Evolutionary conservation across 148 eudicot genomes (phyloP), one percentile per base, ranked within the genome.

Genomic region (Fagopyrum homotropicum): DNA sequence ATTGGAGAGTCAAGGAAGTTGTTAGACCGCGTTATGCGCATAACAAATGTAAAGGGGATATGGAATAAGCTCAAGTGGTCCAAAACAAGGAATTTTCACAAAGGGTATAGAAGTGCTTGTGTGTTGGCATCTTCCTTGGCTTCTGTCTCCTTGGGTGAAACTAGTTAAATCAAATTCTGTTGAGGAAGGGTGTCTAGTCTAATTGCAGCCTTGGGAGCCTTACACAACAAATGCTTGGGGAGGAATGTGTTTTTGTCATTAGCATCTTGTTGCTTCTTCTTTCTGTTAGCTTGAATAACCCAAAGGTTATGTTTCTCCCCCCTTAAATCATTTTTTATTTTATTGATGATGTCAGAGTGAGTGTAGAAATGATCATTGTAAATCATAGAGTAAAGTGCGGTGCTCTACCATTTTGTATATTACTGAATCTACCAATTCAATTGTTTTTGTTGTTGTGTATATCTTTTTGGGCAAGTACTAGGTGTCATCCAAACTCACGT

Each of bases 41-140:
- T 88, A 71, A 76, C 79, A 30, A 85, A 86, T 76, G 75, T 84
- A 6, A 86, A 86, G 77, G 80, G 85, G 75, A 75, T 84, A 56
- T 90, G 88, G 86, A 82, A 76, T 63, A 90, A 88, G 77, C 80
- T 88, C 61, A 81, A 78, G 75, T 63, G 82, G 11, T 79, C 81
- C 73, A 90, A 88, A 73, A 79, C 81, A 54, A 80, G 91, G 52
- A 86, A 82, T 80, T 84, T 90, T 72, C 94, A 80, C 45, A 69
- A 66, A 45, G 80, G 94, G 7, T 89, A 45, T 66, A 66, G 87
- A 75, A 90, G 76, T 76, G 89, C 90, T 2, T 82, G 77, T 66
- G 91, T 82, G n/a, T 88, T 91, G 95, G 91, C 95, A 4, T 88
- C 91, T 4, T 90, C 95, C 46, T 77, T 90, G 81, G 85, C 95